Evolutionary conservation across 257 asterid genomes (phyloP), one percentile per base, ranked within the genome.

Genomic region (Linderniella brevidens): DNA sequence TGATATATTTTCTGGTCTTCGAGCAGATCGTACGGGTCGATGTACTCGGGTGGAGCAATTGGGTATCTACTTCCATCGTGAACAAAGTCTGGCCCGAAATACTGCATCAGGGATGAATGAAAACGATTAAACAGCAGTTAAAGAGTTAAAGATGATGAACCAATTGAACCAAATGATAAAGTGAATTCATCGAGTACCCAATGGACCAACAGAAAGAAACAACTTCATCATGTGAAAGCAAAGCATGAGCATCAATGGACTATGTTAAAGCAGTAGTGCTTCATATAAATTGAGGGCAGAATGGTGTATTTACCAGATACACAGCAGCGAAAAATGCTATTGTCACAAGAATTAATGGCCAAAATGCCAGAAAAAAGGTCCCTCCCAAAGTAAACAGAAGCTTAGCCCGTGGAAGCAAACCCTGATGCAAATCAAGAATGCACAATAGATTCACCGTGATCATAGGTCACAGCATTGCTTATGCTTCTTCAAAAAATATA

Each of bases 331-430:
- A 70, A 35, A 68, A 64, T 49, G 79, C 80, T 64, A 76, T 68
- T 12, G 86, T 74, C 40, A 57, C 73, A 37, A 88, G 71, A 57
- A 88, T 84, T 82, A 88, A 62, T 0, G 94, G 96, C 94, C 93
- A 77, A 55, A 88, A 84, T 0, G 59, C 87, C 68, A 78, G 69
- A 65, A 88, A 84, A 64, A 84, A 84, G 14, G 96, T 78, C 47
- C 80, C 96, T 65, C 96, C 98, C 63, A 88, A 68, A n/a, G 85
- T 80, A 55, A 88, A 77, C 66, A 88, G 68, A 50, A 76, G 59
- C 65, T 71, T 84, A 47, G 75, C 98, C 48, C 98, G 84, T 3
- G 98, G 98, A 67, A 88, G 65, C 76, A 88, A 58, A 58, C 98
- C 98, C 96, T 88, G 71, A 61, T 49, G 47, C n/a, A 49, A n/a